Conservation (phyloP, 179 eudicot genomes). For the Kewa caespitosa region DNA sequence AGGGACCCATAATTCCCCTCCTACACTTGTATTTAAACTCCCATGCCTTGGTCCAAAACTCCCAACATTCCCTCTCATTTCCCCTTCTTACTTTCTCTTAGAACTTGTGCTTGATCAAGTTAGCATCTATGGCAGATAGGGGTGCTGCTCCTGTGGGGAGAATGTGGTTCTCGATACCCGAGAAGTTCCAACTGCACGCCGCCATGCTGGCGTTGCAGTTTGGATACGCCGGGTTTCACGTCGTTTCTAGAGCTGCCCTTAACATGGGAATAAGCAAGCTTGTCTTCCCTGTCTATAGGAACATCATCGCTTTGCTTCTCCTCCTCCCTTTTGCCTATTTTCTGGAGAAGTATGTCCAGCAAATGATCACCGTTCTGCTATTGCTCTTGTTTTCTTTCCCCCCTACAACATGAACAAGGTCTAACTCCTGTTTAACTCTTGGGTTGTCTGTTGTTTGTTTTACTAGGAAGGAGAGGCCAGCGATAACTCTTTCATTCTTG, state of each 20-base stretch:
- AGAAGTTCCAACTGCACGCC: conserved; percentile 74
- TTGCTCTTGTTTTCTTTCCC: not conserved
- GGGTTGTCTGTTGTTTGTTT: not conserved
- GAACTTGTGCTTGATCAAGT: conserved; percentile 10
- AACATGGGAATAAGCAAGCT: conserved; percentile 98
- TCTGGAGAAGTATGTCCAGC: conserved; percentile 74
- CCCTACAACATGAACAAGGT: not conserved
- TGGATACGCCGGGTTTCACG: conserved; percentile 97
- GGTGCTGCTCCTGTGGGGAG: conserved; percentile 32
- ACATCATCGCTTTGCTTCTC: conserved; percentile 78
- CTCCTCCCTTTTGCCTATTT: conserved; percentile 90
- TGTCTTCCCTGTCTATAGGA: conserved; percentile 86
- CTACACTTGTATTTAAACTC: conserved; percentile 52
- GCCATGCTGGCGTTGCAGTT: conserved; percentile 98
- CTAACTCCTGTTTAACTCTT: conserved; percentile 4
- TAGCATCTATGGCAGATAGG: conserved; percentile 57
- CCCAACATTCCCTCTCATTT: conserved; percentile 24
- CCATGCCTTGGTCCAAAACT: conserved; percentile 28
- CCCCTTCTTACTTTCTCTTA: not conserved
- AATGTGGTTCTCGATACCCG: conserved; percentile 72
- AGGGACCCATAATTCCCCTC: conserved; percentile 27
- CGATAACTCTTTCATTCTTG: conserved; percentile 57
- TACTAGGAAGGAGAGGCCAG: conserved; percentile 95
- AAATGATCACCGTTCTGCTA: not conserved
- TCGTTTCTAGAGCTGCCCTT: conserved; percentile 91